A percentile compares a stretch with the other conserved stretches of the same genome.
phyloP scores from a whole-genome alignment of 1,284 basidiomycete genomes.

The Lentinus polychrous region DNA sequence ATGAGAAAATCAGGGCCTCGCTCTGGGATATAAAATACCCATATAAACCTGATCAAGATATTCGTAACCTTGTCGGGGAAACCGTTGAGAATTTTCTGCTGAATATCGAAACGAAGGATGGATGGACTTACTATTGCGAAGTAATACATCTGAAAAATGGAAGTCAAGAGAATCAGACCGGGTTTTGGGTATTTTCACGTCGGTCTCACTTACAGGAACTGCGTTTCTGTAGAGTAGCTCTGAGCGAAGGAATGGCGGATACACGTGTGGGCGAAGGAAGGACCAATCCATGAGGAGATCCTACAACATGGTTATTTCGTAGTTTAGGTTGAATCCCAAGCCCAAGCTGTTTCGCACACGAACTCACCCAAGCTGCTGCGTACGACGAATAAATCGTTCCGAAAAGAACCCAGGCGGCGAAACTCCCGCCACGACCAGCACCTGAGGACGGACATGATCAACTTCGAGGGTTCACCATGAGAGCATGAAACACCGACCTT shows the following conservation, averaged over 20 bases:
- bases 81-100: neutral
- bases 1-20: slow-evolving; percentile 43
- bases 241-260: slow-evolving; percentile 62
- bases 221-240: slow-evolving; percentile 68
- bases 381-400: slow-evolving; percentile 65
- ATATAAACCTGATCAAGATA: slow-evolving; percentile 71
- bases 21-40: slow-evolving; percentile 73
- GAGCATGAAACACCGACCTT: slow-evolving; percentile 34
- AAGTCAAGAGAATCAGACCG: neutral
- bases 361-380: slow-evolving; percentile 69
- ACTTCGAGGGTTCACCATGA: too few relatives aligned
- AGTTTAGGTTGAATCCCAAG: neutral
- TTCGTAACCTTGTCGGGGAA: slow-evolving; percentile 51
- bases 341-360: neutral
- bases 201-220: slow-evolving; percentile 42
- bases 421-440: slow-evolving; percentile 36
- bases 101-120: neutral
- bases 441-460: slow-evolving; percentile 15
- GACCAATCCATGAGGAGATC: slow-evolving; percentile 83
- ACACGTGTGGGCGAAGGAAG: slow-evolving; percentile 53
- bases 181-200: neutral
- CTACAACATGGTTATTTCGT: slow-evolving; percentile 29
- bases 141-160: slow-evolving; percentile 54
- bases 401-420: slow-evolving; percentile 61
- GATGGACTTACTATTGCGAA: slow-evolving; percentile 56